Percentiles rank a stretch among this genome's conserved stretches.
Conservation (phyloP, 192 early-diverging fungal species). For the Coemansia sp. region DNA sequence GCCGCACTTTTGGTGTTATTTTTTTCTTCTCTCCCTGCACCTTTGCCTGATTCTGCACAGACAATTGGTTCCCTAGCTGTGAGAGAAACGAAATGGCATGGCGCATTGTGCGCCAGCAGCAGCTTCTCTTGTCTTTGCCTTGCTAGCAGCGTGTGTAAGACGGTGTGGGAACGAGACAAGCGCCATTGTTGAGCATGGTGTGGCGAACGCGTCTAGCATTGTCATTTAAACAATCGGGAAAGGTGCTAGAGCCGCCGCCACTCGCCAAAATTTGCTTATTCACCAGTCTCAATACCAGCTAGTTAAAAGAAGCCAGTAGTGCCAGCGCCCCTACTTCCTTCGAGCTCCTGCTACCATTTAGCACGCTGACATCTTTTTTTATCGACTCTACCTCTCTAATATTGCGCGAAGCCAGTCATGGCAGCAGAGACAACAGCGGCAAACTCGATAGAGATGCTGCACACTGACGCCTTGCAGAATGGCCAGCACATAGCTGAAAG, state of each 20-base stretch:
- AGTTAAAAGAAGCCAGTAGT: background rate
- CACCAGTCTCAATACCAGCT: background rate
- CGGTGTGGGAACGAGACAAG: background rate
- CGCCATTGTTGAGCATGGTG: background rate
- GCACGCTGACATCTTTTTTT: background rate
- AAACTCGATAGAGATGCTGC: slow-evolving; percentile 5
- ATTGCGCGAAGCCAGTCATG: background rate
- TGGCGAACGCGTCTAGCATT: background rate
- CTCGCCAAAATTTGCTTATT: background rate
- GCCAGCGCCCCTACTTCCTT: background rate
- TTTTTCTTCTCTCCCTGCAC: too few relatives aligned
- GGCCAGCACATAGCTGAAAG: background rate
- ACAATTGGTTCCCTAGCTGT: background rate
- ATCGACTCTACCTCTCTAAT: background rate
- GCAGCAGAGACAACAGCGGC: background rate
- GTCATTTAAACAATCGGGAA: background rate
- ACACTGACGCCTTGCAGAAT: background rate
- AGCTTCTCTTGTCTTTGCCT: background rate
- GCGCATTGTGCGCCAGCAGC: too few relatives aligned
- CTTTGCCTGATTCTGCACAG: background rate
- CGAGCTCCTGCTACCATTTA: background rate
- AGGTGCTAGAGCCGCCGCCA: background rate
- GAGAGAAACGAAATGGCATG: too few relatives aligned
- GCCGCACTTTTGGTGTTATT: background rate
- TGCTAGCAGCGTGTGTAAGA: background rate